Percentiles rank a stretch among this genome's conserved stretches.
Evolutionary conservation across 1,284 basidiomycete genomes (phyloP).

Genomic region (Rhodotorula sp.): DNA sequence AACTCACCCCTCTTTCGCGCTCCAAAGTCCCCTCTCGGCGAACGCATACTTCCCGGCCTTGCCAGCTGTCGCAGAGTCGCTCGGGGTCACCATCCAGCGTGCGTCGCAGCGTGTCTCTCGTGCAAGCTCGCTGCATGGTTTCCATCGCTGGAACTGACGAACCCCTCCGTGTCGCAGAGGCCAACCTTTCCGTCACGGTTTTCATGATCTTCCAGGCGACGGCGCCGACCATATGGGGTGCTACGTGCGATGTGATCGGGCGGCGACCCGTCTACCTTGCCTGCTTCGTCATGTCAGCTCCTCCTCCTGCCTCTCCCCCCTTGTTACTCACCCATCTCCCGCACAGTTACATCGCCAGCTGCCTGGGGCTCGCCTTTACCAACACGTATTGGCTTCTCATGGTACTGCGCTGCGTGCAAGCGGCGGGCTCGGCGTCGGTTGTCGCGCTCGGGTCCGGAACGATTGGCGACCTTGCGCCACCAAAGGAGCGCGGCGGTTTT

Average conservation of each 20-base stretch:
- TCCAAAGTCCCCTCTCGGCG: constrained; percentile 57
- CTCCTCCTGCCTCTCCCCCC: not conserved
- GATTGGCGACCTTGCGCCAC: constrained; percentile 41
- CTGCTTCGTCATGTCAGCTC: constrained; percentile 56
- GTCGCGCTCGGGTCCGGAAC: constrained; percentile 40
- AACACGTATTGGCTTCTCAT: constrained; percentile 63
- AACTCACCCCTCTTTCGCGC: too few relatives aligned
- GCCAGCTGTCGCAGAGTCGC: constrained; percentile 63
- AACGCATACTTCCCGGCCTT: constrained; percentile 78
- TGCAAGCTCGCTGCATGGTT: too few relatives aligned
- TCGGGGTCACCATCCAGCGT: constrained; percentile 63
- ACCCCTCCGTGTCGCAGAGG: constrained; percentile 50
- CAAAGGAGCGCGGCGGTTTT: constrained; percentile 26
- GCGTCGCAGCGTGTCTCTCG: too few relatives aligned
- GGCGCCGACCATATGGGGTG: constrained; percentile 36
- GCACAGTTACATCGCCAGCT: constrained; percentile 48
- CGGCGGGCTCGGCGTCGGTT: constrained; percentile 57
- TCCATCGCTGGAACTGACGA: too few relatives aligned
- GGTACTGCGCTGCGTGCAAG: constrained; percentile 63
- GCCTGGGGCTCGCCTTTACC: constrained; percentile 63
- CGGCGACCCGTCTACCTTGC: constrained; percentile 60
- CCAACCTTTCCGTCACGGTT: constrained; percentile 62
- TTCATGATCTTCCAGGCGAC: constrained; percentile 48
- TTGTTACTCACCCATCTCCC: not conserved
- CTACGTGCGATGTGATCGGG: constrained; percentile 58